Conservation (phyloP, 352 stramenopile species). For the Phytophthora sp. region DNA sequence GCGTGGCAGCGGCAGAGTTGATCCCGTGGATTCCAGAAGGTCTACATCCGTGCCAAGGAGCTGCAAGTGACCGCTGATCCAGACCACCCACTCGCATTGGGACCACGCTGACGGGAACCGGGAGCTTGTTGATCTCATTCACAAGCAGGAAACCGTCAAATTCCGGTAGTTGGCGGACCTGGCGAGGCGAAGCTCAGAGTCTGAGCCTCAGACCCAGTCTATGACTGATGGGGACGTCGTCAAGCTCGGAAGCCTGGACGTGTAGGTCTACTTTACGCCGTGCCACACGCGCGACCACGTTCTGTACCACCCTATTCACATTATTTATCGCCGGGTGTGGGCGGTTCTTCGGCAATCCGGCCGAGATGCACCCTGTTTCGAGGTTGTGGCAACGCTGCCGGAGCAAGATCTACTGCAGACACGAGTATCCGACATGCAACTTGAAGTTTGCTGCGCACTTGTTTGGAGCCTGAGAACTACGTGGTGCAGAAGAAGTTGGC, state of each 20-base stretch:
- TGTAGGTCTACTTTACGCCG: conserved; percentile 84
- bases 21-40: conserved; percentile 89
- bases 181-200: conserved; percentile 82
- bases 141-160: conserved; percentile 37
- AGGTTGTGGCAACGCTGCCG: conserved; percentile 76
- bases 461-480: conserved; percentile 89
- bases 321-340: conserved; percentile 92
- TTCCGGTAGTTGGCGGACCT: conserved; percentile 77
- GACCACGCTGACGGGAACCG: conserved; percentile 92
- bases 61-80: conserved; percentile 81
- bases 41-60: conserved; percentile 67
- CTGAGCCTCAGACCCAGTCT: conserved; percentile 53
- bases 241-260: conserved; percentile 62
- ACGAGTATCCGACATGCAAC: conserved; percentile 95
- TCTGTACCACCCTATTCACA: conserved; percentile 88
- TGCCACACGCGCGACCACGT: conserved; percentile 94
- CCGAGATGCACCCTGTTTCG: conserved; percentile 85
- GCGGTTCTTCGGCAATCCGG: conserved; percentile 84
- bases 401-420: conserved; percentile 85
- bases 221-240: conserved; percentile 75
- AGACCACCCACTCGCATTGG: conserved; percentile 93
- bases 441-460: conserved; percentile 89
- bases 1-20: conserved; percentile 80
- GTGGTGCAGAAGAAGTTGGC: conserved; percentile 66
- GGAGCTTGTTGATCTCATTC: conserved; percentile 62